Conservation (phyloP, 2,329 filamentous ascomycete genomes). For the Ophiostoma fasciatum region DNA sequence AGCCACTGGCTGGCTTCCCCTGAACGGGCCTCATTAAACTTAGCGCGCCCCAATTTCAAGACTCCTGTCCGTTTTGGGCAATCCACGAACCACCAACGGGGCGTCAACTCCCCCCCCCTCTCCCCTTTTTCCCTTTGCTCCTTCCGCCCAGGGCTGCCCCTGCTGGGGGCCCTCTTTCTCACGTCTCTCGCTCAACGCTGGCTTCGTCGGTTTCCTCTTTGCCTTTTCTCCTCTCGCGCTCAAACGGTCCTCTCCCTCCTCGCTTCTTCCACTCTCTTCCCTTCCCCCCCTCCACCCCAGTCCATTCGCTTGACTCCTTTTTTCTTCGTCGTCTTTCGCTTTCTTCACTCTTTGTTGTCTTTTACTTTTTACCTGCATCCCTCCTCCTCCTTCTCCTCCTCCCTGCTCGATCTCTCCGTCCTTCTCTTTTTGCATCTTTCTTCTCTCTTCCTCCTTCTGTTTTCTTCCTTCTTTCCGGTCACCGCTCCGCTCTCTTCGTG, state of each 20-base stretch:
- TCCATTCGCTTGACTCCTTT: slow-evolving; percentile 7
- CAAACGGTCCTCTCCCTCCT: slow-evolving; percentile 5
- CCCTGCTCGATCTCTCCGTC: no score
- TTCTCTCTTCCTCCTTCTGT: neutral
- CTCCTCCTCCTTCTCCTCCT: no score
- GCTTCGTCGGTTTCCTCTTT: neutral
- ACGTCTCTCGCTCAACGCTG: slow-evolving; percentile 2
- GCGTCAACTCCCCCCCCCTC: slow-evolving; percentile 12
- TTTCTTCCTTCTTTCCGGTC: slow-evolving; percentile 8
- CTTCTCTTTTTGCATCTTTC: no score
- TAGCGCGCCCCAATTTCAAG: slow-evolving; percentile 24
- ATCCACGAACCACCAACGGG: slow-evolving; percentile 18
- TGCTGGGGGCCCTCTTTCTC: slow-evolving; percentile 6
- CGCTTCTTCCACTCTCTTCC: slow-evolving; percentile 10
- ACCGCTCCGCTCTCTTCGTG: neutral
- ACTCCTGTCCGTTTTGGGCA: slow-evolving; percentile 21
- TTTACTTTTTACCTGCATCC: no score
- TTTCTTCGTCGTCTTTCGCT: slow-evolving; percentile 11
- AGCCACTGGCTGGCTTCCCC: slow-evolving; percentile 9
- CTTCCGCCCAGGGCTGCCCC: slow-evolving; percentile 12
- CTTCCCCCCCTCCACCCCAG: slow-evolving; percentile 3
- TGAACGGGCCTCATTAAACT: slow-evolving; percentile 24
- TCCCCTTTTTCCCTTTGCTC: slow-evolving; percentile 6
- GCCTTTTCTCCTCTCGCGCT: slow-evolving; percentile 2
- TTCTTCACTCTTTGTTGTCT: slow-evolving; percentile 6